Evolutionary conservation across 805 yeast species (phyloP).

Genomic region (Metschnikowia colocasiae): DNA sequence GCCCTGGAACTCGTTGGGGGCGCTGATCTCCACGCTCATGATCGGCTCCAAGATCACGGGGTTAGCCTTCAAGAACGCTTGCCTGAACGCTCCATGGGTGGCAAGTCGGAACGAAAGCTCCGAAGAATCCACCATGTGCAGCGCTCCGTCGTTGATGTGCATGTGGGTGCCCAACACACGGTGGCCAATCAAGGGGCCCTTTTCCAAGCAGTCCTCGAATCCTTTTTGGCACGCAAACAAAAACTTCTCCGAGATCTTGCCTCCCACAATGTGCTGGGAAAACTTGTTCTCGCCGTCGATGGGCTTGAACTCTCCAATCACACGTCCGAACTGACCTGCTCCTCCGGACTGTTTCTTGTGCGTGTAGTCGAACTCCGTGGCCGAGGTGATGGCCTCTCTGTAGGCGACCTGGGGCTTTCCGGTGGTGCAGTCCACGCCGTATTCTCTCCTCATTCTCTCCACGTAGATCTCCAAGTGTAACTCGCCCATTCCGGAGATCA

Average conservation of each 20-base stretch:
- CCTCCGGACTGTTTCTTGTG: conserved; percentile 99
- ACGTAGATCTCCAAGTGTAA: conserved; percentile 95
- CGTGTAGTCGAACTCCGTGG: conserved; percentile 82
- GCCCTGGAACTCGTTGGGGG: conserved; percentile 97
- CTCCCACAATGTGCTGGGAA: conserved; percentile 89
- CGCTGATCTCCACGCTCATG: conserved; percentile 88
- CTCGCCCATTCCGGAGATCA: conserved; percentile 98
- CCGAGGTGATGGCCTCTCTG: conserved; percentile 80
- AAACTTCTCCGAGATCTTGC: conserved; percentile 93
- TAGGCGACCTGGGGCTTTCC: conserved; percentile 98
- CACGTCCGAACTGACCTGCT: conserved; percentile 98
- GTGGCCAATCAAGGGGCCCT: conserved; percentile 96
- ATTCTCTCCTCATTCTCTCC: conserved; percentile 97
- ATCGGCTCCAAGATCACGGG: conserved; percentile 95
- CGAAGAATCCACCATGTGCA: conserved; percentile 95
- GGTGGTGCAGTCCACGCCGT: conserved; percentile 89
- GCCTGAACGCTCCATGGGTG: conserved; percentile 84
- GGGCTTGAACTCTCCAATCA: conserved; percentile 76
- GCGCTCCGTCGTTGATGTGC: conserved; percentile 95
- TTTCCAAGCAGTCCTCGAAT: conserved; percentile 88
- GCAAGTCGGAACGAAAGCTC: conserved; percentile 95
- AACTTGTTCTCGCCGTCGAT: conserved; percentile 68
- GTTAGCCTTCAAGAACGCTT: conserved; percentile 77
- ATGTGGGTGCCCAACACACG: conserved; percentile 88
- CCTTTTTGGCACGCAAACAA: conserved; percentile 93